Conservation (phyloP, 148 eudicot species). For the Oxyria digyna region DNA sequence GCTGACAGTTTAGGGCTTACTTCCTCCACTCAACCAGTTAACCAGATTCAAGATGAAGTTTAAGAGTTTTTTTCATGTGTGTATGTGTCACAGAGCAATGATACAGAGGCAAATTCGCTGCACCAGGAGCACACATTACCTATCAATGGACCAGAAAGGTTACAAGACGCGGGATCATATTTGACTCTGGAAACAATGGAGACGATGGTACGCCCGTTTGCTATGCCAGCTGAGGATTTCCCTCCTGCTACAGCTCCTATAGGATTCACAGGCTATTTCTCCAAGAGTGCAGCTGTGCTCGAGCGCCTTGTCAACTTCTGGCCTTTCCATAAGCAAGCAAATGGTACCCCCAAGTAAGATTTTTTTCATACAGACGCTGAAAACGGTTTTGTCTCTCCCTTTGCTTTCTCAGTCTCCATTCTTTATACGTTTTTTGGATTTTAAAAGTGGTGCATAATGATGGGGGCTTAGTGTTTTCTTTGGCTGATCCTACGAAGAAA, state of each 20-base stretch:
- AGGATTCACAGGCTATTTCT: conserved; percentile 86
- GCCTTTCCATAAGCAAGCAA: conserved; percentile 71
- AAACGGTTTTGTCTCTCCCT: not conserved
- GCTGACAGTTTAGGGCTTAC: no score
- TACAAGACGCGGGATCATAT: conserved; percentile 77
- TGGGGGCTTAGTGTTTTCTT: not conserved
- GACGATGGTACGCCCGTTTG: conserved; percentile 71
- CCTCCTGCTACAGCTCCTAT: conserved; percentile 72
- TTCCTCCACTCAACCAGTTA: not conserved
- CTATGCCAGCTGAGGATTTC: conserved; percentile 98
- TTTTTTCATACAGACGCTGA: not conserved
- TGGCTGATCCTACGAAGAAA: not conserved
- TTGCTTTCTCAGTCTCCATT: not conserved
- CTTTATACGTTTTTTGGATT: not conserved
- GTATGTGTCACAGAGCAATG: conserved; percentile 35
- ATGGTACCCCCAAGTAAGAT: conserved; percentile 34
- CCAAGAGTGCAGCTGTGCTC: conserved; percentile 81
- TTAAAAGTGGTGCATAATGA: not conserved
- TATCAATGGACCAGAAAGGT: conserved; percentile 94
- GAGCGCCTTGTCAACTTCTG: conserved; percentile 86
- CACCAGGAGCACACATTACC: conserved; percentile 96
- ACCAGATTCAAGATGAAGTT: not conserved
- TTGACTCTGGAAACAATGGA: conserved; percentile 78
- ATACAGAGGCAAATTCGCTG: conserved; percentile 55
- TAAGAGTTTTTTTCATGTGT: not conserved